A percentile compares a stretch with the other conserved stretches of the same genome.
phyloP scores from a whole-genome alignment of 345 rosid species.

The Erodium maritimum region DNA sequence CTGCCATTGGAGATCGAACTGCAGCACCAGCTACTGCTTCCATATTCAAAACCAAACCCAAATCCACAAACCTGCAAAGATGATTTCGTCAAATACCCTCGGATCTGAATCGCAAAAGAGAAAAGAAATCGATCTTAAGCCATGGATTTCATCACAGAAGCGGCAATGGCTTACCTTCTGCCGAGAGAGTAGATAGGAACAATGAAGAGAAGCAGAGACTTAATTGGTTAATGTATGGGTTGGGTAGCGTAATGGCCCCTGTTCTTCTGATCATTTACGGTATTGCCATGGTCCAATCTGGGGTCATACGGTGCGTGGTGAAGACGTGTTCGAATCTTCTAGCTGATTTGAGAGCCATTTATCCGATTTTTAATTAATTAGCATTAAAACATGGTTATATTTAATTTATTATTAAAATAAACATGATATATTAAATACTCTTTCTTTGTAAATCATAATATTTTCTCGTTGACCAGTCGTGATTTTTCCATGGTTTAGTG shows the following conservation, averaged over 20 bases:
- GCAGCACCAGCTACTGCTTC: background rate
- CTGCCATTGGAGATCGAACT: background rate
- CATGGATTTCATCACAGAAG: background rate
- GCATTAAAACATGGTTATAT: no score
- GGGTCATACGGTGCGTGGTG: no score
- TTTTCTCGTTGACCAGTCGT: no score
- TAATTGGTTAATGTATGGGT: background rate
- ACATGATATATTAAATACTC: no score
- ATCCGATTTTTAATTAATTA: no score
- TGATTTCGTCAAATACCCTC: background rate
- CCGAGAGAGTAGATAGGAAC: background rate
- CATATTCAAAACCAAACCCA: background rate
- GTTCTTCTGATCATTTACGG: background rate
- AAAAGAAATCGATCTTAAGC: background rate
- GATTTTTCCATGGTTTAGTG: no score
- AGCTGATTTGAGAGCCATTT: no score
- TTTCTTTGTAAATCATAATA: no score
- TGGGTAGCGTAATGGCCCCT: background rate
- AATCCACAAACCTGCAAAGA: background rate
- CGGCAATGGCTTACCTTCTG: background rate
- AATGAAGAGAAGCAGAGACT: background rate
- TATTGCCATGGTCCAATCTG: background rate
- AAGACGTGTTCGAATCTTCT: no score
- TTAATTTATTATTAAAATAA: no score
- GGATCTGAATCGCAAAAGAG: background rate